phyloP scores from a whole-genome alignment of 192 early-diverging fungal genomes.

The Thamnidium elegans region DNA sequence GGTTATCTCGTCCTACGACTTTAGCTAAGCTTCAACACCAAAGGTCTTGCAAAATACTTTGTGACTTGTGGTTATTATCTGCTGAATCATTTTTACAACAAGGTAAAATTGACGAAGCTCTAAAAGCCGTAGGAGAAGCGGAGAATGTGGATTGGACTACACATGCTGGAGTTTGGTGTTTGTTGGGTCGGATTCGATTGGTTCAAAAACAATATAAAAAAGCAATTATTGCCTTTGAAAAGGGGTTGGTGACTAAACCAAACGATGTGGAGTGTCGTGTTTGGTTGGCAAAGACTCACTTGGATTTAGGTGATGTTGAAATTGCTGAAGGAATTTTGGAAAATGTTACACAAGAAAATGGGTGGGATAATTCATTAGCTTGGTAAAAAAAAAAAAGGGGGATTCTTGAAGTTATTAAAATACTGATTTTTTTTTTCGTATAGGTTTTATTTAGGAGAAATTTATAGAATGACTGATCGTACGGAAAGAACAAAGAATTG shows the following conservation, averaged over 20 bases:
- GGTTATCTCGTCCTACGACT: constrained; percentile 25
- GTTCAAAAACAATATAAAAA: constrained; percentile 37
- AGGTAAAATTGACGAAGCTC: constrained; percentile 51
- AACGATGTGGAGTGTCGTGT: constrained; percentile 42
- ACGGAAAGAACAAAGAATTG: constrained; percentile 50
- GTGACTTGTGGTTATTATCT: constrained; percentile 54
- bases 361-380: constrained; percentile 61
- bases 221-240: constrained; percentile 49
- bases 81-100: constrained; percentile 47
- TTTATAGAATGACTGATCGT: constrained; percentile 41
- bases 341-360: constrained; percentile 44
- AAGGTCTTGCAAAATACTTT: constrained; percentile 42
- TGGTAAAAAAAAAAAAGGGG: too few relatives aligned
- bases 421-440: constrained; percentile 8
- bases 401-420: background rate
- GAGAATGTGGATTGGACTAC: constrained; percentile 44
- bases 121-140: constrained; percentile 54
- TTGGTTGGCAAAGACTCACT: constrained; percentile 44
- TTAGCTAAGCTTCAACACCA: constrained; percentile 37
- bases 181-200: constrained; percentile 44
- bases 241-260: constrained; percentile 45
- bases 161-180: constrained; percentile 55
- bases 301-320: constrained; percentile 42
- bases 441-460: constrained; percentile 47
- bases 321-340: constrained; percentile 57